Conservation (phyloP, 2,329 filamentous ascomycete species). For the Hortaea sp. region DNA sequence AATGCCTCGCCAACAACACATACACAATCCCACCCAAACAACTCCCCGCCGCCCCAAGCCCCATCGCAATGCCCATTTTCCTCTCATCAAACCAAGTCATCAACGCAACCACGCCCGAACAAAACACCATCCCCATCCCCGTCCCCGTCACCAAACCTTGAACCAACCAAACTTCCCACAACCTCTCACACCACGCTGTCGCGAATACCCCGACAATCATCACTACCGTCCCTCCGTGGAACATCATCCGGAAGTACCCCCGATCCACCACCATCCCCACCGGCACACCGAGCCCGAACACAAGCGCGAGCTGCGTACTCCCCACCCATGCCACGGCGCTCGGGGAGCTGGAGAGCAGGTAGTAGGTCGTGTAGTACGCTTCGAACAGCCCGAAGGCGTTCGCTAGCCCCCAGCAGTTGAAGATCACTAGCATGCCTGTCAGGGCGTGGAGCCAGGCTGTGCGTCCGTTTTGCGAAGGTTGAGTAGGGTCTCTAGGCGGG, state of each 20-base stretch:
- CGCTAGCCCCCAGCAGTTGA: constrained; percentile 23
- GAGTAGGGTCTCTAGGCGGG: background rate
- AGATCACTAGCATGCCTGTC: constrained; percentile 14
- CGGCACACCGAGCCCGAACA: constrained; percentile 23
- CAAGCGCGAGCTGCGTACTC: constrained; percentile 26
- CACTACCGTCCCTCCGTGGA: constrained; percentile 20
- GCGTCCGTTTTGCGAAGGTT: constrained; percentile 13
- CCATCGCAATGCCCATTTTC: constrained; percentile 25
- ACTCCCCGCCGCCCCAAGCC: constrained; percentile 24
- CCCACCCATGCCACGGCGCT: constrained; percentile 28
- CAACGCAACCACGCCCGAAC: constrained; percentile 20
- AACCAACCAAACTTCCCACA: constrained; percentile 19
- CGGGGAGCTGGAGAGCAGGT: constrained; percentile 8
- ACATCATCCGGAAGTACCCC: constrained; percentile 22
- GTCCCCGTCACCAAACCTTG: constrained; percentile 27
- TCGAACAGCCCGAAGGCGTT: constrained; percentile 25
- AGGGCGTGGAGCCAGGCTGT: constrained; percentile 17
- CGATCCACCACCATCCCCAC: constrained; percentile 22
- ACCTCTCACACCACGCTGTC: constrained; percentile 15
- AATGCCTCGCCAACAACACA: constrained; percentile 20
- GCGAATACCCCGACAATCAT: constrained; percentile 19
- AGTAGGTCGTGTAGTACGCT: constrained; percentile 20
- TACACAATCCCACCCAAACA: constrained; percentile 27
- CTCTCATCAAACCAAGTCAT: constrained; percentile 27
- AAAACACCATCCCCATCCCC: constrained; percentile 25